These are phyloP conservation scores for Hagleromyces aurorensis DNA, from an alignment of 805 yeast genomes.

Conservation along the genomic window DNA sequence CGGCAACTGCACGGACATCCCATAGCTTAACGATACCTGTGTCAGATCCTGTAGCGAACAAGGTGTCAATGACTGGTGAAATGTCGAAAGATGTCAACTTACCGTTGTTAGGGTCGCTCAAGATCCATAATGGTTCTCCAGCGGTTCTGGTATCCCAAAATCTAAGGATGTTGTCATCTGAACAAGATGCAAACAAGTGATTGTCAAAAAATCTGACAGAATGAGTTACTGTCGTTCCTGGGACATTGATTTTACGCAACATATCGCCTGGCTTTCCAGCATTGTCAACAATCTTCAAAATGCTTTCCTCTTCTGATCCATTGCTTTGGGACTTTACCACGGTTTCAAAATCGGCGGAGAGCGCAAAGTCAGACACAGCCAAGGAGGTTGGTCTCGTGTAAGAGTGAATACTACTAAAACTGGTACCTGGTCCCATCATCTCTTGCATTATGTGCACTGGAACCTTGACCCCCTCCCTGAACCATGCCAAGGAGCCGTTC, in stretches of 20 bases:
- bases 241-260: slow-evolving; percentile 22
- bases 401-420: slow-evolving; percentile 26
- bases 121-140: slow-evolving; percentile 19
- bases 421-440: slow-evolving; percentile 28
- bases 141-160: slow-evolving; percentile 29
- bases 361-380: slow-evolving; percentile 26
- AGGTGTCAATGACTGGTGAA: slow-evolving; percentile 22
- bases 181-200: slow-evolving; percentile 26
- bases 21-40: slow-evolving; percentile 29
- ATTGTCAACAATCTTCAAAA: slow-evolving; percentile 27
- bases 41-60: slow-evolving; percentile 28
- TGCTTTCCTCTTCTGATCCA: slow-evolving; percentile 24
- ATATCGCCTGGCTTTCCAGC: slow-evolving; percentile 27
- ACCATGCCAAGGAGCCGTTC: slow-evolving; percentile 31
- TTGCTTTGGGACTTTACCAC: slow-evolving; percentile 27
- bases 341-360: slow-evolving; percentile 21
- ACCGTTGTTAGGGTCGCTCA: slow-evolving; percentile 25
- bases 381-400: slow-evolving; percentile 15
- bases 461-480: slow-evolving; percentile 24
- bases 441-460: slow-evolving; percentile 29
- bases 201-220: slow-evolving; percentile 28
- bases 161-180: slow-evolving; percentile 27
- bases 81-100: slow-evolving; percentile 24
- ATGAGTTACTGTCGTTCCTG: slow-evolving; percentile 27
- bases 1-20: slow-evolving; percentile 29